Conservation (phyloP, 2,329 filamentous ascomycete genomes). For the Sclerotinia nivalis region DNA sequence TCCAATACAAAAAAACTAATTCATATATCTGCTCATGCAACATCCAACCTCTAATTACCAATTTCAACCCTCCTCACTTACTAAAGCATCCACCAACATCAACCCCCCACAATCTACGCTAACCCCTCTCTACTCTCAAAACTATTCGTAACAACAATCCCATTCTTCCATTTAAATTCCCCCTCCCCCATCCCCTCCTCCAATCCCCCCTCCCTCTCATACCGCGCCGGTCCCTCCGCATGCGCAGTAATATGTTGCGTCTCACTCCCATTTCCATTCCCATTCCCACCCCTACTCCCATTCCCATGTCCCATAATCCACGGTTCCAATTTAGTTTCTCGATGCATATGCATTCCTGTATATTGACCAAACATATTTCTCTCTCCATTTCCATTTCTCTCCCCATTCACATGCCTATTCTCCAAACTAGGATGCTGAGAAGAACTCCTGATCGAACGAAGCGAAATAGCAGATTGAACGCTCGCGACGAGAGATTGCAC, state of each 20-base stretch:
- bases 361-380: background rate
- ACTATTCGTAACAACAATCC: conserved; percentile 19
- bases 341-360: background rate
- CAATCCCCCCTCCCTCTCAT: background rate
- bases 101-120: background rate
- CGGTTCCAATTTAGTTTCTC: background rate
- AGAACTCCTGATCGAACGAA: background rate
- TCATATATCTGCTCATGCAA: background rate
- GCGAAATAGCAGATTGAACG: conserved; percentile 5
- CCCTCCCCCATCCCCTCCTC: background rate
- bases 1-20: background rate
- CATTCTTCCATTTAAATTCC: background rate
- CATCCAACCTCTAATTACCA: background rate
- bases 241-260: conserved; percentile 11
- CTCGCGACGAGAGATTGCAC: conserved; percentile 14
- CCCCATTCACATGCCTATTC: too few species aligned
- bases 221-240: conserved; percentile 6
- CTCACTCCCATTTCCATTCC: background rate
- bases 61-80: background rate
- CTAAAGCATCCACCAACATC: background rate
- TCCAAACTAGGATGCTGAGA: background rate
- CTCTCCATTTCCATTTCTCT: background rate
- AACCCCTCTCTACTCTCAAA: conserved; percentile 17
- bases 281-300: too few species aligned
- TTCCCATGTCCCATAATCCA: background rate